Evolutionary conservation across 1,139 yeast genomes (phyloP).

Genomic region (Pichia sp.): DNA sequence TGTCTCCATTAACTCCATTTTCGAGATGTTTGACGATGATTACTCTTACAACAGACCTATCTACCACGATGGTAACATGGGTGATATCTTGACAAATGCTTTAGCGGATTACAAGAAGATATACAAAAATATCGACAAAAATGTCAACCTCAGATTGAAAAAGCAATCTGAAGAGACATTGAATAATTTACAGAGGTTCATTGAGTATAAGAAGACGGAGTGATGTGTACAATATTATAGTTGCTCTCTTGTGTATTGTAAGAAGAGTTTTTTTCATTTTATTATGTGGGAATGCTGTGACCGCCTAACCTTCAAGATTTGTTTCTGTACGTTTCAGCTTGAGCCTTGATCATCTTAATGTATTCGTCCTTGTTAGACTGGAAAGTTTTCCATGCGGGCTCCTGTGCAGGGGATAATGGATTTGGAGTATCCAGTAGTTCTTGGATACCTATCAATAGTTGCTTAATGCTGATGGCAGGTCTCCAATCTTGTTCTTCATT

Average conservation of each 20-base stretch:
- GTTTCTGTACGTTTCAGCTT: slow-evolving; percentile 56
- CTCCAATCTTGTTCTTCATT: slow-evolving; percentile 98
- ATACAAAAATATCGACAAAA: slow-evolving; percentile 62
- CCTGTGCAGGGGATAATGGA: slow-evolving; percentile 96
- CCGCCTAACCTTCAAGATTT: not conserved
- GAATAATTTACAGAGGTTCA: slow-evolving; percentile 63
- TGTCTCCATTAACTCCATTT: slow-evolving; percentile 59
- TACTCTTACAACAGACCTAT: slow-evolving; percentile 62
- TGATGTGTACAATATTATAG: too few species aligned
- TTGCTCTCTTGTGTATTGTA: too few species aligned
- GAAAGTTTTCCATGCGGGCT: slow-evolving; percentile 89
- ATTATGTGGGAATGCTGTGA: not conserved
- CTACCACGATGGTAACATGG: slow-evolving; percentile 52
- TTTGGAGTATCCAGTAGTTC: slow-evolving; percentile 87
- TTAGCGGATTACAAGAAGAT: slow-evolving; percentile 44
- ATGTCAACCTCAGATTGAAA: slow-evolving; percentile 50
- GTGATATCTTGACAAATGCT: slow-evolving; percentile 35
- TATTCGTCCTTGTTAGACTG: slow-evolving; percentile 60
- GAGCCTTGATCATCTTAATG: slow-evolving; percentile 71
- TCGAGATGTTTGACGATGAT: slow-evolving; percentile 77
- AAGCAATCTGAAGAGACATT: slow-evolving; percentile 63
- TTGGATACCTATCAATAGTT: slow-evolving; percentile 86
- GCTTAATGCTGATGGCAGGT: slow-evolving; percentile 91
- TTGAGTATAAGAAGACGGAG: slow-evolving; percentile 58
- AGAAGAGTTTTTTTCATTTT: too few species aligned